Evolutionary conservation across 495 filamentous ascomycete genomes (phyloP).

Genomic region (Aspergillus cavernicola): DNA sequence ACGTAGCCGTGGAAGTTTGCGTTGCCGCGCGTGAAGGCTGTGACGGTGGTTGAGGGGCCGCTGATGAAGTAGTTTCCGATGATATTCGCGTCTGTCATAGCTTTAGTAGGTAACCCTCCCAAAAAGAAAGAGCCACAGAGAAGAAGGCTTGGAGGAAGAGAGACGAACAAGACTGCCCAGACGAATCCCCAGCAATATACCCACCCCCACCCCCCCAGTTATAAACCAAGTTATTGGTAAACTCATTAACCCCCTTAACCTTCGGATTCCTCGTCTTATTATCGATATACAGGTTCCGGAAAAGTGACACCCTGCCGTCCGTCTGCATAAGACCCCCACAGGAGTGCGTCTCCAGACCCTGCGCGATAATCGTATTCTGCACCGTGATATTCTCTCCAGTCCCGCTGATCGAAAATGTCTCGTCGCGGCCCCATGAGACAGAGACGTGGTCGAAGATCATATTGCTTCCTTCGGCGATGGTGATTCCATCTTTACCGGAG

Average conservation of each 20-base stretch:
- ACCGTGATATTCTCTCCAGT: slow-evolving; percentile 13
- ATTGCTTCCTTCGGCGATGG: slow-evolving; percentile 15
- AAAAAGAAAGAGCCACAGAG: neutral
- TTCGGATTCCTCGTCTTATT: slow-evolving; percentile 22
- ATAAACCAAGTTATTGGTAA: slow-evolving; percentile 18
- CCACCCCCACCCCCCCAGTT: slow-evolving; percentile 22
- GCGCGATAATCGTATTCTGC: slow-evolving; percentile 16
- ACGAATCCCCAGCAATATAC: slow-evolving; percentile 18
- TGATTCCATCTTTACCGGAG: slow-evolving; percentile 16
- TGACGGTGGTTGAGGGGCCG: slow-evolving; percentile 16
- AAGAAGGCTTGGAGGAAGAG: neutral
- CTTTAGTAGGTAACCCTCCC: neutral
- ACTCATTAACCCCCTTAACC: slow-evolving; percentile 22
- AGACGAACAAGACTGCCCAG: slow-evolving; percentile 11
- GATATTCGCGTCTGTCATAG: slow-evolving; percentile 17
- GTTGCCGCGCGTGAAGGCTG: slow-evolving; percentile 18
- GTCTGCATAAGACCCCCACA: slow-evolving; percentile 18
- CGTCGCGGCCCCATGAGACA: slow-evolving; percentile 20
- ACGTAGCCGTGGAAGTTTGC: slow-evolving; percentile 22
- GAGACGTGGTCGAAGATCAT: slow-evolving; percentile 23
- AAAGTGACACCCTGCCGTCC: slow-evolving; percentile 16
- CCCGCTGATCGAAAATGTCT: slow-evolving; percentile 20
- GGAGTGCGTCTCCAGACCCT: slow-evolving; percentile 19
- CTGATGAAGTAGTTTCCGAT: slow-evolving; percentile 22
- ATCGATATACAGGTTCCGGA: slow-evolving; percentile 22